Percentiles rank a stretch among this genome's conserved stretches.
Evolutionary conservation across 495 filamentous ascomycete genomes (phyloP).

Genomic region (Penicillium mononematosum): DNA sequence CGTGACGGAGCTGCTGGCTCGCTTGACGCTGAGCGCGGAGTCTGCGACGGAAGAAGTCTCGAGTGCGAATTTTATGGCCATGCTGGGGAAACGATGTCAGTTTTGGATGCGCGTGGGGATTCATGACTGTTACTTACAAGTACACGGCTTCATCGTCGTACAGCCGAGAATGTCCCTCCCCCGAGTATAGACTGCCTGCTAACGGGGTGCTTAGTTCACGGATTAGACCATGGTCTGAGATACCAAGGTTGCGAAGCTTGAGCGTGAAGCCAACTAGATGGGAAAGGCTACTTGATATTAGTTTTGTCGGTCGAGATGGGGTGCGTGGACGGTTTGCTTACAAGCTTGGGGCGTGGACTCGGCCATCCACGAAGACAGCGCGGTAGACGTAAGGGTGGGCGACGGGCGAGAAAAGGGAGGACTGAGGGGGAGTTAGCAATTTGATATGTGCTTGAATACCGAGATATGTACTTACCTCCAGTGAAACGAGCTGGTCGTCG

Average conservation of each 20-base stretch:
- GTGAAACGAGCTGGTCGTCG: conserved; percentile 91
- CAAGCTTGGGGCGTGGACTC: conserved; percentile 92
- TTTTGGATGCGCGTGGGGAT: background rate
- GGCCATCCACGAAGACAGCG: conserved; percentile 90
- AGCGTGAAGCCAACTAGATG: conserved; percentile 90
- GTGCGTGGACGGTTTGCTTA: conserved; percentile 33
- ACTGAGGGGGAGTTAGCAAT: conserved; percentile 48
- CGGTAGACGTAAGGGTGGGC: conserved; percentile 90
- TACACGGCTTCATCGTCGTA: conserved; percentile 93
- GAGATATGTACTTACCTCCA: conserved; percentile 59
- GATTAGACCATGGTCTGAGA: conserved; percentile 89
- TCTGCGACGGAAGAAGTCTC: conserved; percentile 69
- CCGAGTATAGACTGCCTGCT: conserved; percentile 85
- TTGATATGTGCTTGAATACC: background rate
- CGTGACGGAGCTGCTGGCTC: conserved; percentile 50
- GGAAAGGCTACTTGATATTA: conserved; percentile 58
- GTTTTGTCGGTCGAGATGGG: background rate
- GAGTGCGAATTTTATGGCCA: conserved; percentile 80
- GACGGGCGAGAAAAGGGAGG: conserved; percentile 77
- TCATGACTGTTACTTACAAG: conserved; percentile 50
- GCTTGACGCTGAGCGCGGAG: conserved; percentile 50
- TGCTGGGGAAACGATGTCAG: conserved; percentile 43
- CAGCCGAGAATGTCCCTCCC: conserved; percentile 89
- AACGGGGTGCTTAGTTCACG: conserved; percentile 85
- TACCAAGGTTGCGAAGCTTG: conserved; percentile 87